Evolutionary conservation across 2,329 filamentous ascomycete genomes (phyloP).

Genomic region (Diplodia scrobiculata): DNA sequence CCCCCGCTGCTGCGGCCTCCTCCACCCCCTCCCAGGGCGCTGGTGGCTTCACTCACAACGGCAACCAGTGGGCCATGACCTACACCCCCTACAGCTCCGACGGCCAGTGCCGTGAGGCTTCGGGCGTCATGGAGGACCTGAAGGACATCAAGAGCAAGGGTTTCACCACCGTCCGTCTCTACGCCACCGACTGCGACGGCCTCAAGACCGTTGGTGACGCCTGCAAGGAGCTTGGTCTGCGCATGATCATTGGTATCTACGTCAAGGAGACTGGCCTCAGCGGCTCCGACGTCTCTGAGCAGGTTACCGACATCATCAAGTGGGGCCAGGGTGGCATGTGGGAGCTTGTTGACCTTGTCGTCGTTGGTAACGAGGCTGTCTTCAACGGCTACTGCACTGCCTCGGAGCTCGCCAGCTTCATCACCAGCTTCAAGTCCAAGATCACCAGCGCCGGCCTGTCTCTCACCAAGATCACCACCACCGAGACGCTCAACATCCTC

Average conservation of each 20-base stretch:
- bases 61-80: slow-evolving; percentile 53
- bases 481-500: slow-evolving; percentile 73
- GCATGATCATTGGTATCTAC: slow-evolving; percentile 86
- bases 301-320: slow-evolving; percentile 70
- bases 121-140: slow-evolving; percentile 48
- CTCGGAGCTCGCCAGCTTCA: slow-evolving; percentile 67
- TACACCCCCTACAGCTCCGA: slow-evolving; percentile 52
- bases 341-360: slow-evolving; percentile 74
- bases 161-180: slow-evolving; percentile 73
- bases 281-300: slow-evolving; percentile 63
- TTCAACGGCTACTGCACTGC: slow-evolving; percentile 71
- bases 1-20: slow-evolving; percentile 29
- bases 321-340: slow-evolving; percentile 77
- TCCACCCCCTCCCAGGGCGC: slow-evolving; percentile 31
- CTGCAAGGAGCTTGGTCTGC: slow-evolving; percentile 66
- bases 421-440: slow-evolving; percentile 64
- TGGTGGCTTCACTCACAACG: slow-evolving; percentile 45
- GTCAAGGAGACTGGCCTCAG: slow-evolving; percentile 64
- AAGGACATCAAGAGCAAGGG: slow-evolving; percentile 48
- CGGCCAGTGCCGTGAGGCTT: slow-evolving; percentile 49
- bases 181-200: slow-evolving; percentile 87
- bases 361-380: slow-evolving; percentile 89
- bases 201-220: slow-evolving; percentile 74
- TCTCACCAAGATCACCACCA: slow-evolving; percentile 66
- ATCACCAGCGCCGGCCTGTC: slow-evolving; percentile 70